These are phyloP conservation scores for Parietichytrium sp. DNA, from an alignment of 108 stramenopile species.

Conservation along the genomic window DNA sequence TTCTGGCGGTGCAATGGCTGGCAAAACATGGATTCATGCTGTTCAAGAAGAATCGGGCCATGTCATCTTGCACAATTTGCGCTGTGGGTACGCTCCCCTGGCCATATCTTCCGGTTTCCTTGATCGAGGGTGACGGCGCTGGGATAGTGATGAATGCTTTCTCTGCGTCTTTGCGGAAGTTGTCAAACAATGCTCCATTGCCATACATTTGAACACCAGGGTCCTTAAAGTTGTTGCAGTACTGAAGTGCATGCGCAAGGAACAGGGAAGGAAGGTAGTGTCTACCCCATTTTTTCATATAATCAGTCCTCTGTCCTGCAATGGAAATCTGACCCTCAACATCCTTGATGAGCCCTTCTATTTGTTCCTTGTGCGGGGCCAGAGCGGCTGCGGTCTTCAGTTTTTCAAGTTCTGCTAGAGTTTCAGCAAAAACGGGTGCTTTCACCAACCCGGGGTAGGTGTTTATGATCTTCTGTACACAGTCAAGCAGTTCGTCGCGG, in stretches of 20 bases:
- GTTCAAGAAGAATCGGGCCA: slow-evolving; percentile 41
- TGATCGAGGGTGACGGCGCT: slow-evolving; percentile 23
- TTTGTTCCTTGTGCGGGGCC: no score
- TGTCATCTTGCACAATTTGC: neutral
- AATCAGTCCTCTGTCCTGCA: slow-evolving; percentile 20
- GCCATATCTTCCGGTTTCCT: neutral
- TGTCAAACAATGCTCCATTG: slow-evolving; percentile 12
- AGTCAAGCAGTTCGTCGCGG: no score
- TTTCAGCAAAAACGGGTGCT: no score
- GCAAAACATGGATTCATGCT: slow-evolving; percentile 39
- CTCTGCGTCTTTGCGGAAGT: slow-evolving; percentile 46
- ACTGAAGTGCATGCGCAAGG: slow-evolving; percentile 45
- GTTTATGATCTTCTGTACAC: no score
- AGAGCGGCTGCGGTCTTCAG: no score
- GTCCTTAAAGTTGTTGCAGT: slow-evolving; percentile 61
- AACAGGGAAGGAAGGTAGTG: slow-evolving; percentile 52
- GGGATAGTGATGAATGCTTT: slow-evolving; percentile 42
- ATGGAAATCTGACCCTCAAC: slow-evolving; percentile 42
- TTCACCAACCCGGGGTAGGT: no score
- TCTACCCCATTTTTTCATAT: slow-evolving; percentile 44
- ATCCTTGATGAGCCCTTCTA: slow-evolving; percentile 22
- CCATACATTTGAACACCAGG: slow-evolving; percentile 51
- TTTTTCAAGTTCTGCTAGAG: no score
- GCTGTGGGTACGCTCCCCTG: neutral
- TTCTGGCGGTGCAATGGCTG: neutral